Evolutionary conservation across 2,329 filamentous ascomycete genomes (phyloP).

Genomic region (Colletotrichum trifolii): DNA sequence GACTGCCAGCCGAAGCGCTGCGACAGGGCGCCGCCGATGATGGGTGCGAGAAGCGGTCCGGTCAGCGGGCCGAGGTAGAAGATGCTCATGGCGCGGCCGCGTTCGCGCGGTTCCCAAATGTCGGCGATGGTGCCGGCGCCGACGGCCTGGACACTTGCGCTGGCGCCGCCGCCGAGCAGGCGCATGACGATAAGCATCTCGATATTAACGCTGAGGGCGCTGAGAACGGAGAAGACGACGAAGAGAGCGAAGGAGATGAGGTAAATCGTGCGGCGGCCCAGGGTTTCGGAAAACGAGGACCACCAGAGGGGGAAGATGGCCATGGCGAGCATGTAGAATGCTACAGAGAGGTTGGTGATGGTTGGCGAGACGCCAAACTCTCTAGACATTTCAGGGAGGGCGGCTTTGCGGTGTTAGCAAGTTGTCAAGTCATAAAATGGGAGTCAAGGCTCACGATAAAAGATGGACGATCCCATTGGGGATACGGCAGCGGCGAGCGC

Average conservation of each 20-base stretch:
- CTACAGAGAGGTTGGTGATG: conserved; percentile 79
- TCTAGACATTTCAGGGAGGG: conserved; percentile 70
- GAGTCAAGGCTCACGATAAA: conserved; percentile 72
- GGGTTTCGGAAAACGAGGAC: conserved; percentile 81
- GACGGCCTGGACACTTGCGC: conserved; percentile 84
- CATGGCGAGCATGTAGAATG: conserved; percentile 86
- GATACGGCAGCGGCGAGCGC: conserved; percentile 81
- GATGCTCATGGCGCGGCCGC: conserved; percentile 82
- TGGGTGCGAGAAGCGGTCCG: conserved; percentile 76
- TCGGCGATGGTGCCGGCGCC: conserved; percentile 87
- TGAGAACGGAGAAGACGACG: conserved; percentile 75
- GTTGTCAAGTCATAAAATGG: background rate
- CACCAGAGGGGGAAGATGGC: conserved; percentile 89
- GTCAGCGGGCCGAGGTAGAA: conserved; percentile 85
- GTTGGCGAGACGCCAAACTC: conserved; percentile 73
- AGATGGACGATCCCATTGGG: conserved; percentile 85
- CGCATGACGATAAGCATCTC: conserved; percentile 83
- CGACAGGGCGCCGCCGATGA: conserved; percentile 79
- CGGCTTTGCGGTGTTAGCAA: conserved; percentile 60
- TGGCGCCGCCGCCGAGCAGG: conserved; percentile 78
- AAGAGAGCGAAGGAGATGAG: conserved; percentile 79
- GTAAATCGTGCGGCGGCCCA: conserved; percentile 83
- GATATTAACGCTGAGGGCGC: conserved; percentile 76
- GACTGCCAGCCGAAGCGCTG: conserved; percentile 78
- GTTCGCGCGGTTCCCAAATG: conserved; percentile 78